These are phyloP conservation scores for Amoebophrya sp. DNA, from an alignment of 169 alveolate species.

Conservation along the genomic window DNA sequence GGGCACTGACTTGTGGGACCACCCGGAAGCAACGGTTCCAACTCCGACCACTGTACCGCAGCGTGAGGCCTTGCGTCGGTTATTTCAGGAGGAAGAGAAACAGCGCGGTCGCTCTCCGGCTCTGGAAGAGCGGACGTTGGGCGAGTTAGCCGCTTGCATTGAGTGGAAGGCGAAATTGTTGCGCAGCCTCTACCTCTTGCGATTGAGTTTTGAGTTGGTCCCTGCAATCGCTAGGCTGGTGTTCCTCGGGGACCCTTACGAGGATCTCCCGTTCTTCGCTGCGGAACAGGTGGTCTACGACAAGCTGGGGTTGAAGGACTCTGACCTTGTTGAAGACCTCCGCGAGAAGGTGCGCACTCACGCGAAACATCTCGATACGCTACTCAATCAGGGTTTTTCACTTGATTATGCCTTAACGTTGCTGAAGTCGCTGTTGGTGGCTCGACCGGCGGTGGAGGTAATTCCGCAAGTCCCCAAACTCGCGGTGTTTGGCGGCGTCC, in stretches of 20 bases:
- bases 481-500: too few species aligned
- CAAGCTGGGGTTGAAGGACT: not conserved
- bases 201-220: not conserved
- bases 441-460: too few species aligned
- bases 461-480: too few species aligned
- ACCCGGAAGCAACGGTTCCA: not conserved
- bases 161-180: not conserved
- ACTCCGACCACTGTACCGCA: not conserved
- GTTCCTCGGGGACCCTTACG: not conserved
- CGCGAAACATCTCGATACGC: not conserved
- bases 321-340: not conserved
- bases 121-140: not conserved
- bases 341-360: not conserved
- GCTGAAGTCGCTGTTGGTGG: too few species aligned
- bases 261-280: not conserved
- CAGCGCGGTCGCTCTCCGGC: not conserved
- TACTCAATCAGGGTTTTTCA: not conserved
- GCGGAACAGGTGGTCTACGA: not conserved
- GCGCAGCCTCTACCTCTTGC: not conserved
- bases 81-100: not conserved
- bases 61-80: not conserved
- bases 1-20: not conserved
- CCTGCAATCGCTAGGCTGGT: not conserved
- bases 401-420: not conserved
- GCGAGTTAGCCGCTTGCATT: not conserved